Percentiles rank a stretch among this genome's conserved stretches.
Evolutionary conservation across 371 early-diverging fungal genomes (phyloP).

Genomic region (Rhizopus arrhizus): DNA sequence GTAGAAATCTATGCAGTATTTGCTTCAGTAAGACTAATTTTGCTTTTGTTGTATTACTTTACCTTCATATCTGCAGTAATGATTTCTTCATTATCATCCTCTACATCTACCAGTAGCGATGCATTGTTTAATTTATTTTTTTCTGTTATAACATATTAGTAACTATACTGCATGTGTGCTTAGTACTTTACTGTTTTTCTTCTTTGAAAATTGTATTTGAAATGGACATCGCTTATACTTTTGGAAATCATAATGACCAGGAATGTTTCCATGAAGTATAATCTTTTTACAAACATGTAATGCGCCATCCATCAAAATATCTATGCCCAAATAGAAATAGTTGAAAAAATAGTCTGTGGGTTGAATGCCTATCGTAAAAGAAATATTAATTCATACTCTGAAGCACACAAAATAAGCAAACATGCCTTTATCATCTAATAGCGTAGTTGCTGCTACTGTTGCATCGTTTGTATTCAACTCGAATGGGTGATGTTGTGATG

Average conservation of each 20-base stretch:
- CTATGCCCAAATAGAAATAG: constrained; percentile 75
- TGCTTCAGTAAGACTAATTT: no score
- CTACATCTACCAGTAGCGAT: constrained; percentile 41
- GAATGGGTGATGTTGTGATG: constrained; percentile 12
- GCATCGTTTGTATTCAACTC: constrained; percentile 20
- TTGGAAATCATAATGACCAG: constrained; percentile 75
- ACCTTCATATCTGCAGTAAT: constrained; percentile 53
- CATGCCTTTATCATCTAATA: constrained; percentile 1
- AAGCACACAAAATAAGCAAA: neutral
- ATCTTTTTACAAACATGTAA: constrained; percentile 74
- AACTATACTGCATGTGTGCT: neutral
- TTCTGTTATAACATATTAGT: constrained; percentile 6
- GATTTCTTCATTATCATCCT: constrained; percentile 32
- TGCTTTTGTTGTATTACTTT: neutral
- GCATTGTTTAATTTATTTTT: constrained; percentile 15
- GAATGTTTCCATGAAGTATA: constrained; percentile 73
- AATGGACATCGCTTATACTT: constrained; percentile 69
- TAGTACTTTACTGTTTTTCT: constrained; percentile 11
- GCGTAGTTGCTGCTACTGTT: neutral
- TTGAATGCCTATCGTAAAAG: constrained; percentile 5
- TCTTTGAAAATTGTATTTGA: constrained; percentile 41
- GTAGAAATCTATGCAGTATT: constrained; percentile 31
- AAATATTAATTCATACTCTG: neutral
- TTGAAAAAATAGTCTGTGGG: constrained; percentile 71
- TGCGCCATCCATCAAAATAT: constrained; percentile 72